Percentiles rank a stretch among this genome's conserved stretches.
Evolutionary conservation across 1,139 yeast species (phyloP).

Genomic region (Saccharomycopsis hybrid): DNA sequence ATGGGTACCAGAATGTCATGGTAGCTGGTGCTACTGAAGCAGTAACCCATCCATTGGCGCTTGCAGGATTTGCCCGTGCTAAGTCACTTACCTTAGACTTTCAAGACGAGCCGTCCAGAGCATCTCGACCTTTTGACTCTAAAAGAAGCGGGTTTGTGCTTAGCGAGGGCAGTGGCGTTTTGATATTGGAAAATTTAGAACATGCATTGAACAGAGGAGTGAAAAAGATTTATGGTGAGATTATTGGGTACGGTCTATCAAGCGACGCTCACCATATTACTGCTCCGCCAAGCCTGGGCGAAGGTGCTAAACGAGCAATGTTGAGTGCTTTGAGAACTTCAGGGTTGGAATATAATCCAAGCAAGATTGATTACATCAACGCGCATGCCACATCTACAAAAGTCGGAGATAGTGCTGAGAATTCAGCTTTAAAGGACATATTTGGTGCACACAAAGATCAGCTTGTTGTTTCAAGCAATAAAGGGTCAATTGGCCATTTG

Average conservation of each 20-base stretch:
- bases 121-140: conserved; percentile 85
- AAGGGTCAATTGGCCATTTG: conserved; percentile 90
- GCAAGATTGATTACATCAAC: conserved; percentile 66
- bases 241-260: conserved; percentile 81
- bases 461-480: conserved; percentile 67
- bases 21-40: conserved; percentile 93
- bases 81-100: conserved; percentile 65
- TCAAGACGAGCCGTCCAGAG: conserved; percentile 53
- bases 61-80: conserved; percentile 90
- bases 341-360: conserved; percentile 25
- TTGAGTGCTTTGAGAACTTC: conserved; percentile 58
- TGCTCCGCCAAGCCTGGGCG: conserved; percentile 77
- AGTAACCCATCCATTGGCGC: conserved; percentile 75
- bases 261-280: conserved; percentile 95
- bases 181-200: conserved; percentile 68
- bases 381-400: conserved; percentile 96
- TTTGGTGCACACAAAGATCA: conserved; percentile 33
- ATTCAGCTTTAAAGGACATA: conserved; percentile 58
- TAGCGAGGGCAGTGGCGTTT: conserved; percentile 86
- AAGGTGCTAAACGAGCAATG: conserved; percentile 86
- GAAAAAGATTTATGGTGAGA: conserved; percentile 69
- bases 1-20: conserved; percentile 81
- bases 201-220: conserved; percentile 64
- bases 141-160: conserved; percentile 81
- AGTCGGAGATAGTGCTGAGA: conserved; percentile 87